Percentiles rank a stretch among this genome's conserved stretches.
Evolutionary conservation across 805 yeast genomes (phyloP).

Genomic region (Myxozyma nipponensis): DNA sequence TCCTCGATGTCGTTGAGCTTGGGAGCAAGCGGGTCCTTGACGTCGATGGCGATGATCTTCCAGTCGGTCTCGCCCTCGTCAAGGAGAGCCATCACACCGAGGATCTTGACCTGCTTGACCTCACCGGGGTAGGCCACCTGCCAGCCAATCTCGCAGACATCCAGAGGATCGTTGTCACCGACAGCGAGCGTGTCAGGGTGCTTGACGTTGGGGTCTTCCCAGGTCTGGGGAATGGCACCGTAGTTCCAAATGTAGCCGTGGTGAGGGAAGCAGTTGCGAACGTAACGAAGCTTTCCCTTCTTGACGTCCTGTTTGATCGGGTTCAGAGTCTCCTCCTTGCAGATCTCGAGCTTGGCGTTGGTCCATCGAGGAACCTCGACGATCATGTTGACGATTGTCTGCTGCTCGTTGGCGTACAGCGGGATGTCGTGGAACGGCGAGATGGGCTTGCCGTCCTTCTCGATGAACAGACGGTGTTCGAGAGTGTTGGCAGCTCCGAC

Average conservation of each 20-base stretch:
- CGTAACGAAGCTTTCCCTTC: conserved; percentile 81
- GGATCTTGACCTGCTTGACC: conserved; percentile 81
- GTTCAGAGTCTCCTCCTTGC: conserved; percentile 77
- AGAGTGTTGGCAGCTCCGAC: conserved; percentile 94
- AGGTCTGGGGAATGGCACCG: conserved; percentile 96
- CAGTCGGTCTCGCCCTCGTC: conserved; percentile 98
- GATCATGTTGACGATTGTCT: conserved; percentile 81
- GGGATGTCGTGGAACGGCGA: conserved; percentile 95
- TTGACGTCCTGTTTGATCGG: conserved; percentile 97
- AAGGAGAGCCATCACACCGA: conserved; percentile 90
- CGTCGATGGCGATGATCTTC: conserved; percentile 88
- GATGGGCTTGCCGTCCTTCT: conserved; percentile 88
- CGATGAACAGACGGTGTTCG: conserved; percentile 87
- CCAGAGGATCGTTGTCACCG: conserved; percentile 96
- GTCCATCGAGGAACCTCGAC: conserved; percentile 99
- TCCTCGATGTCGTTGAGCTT: conserved; percentile 88
- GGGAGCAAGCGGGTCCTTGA: conserved; percentile 82
- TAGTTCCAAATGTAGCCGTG: conserved; percentile 98
- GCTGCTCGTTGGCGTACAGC: conserved; percentile 88
- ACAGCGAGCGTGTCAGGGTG: conserved; percentile 46
- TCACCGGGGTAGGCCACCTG: conserved; percentile 57
- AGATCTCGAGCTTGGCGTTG: conserved; percentile 82
- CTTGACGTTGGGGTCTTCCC: conserved; percentile 84
- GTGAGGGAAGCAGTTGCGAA: conserved; percentile 97
- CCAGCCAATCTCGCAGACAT: conserved; percentile 85